A percentile compares a stretch with the other conserved stretches of the same genome.
phyloP scores from a whole-genome alignment of 2,329 filamentous ascomycete species.

The Cryphonectria carpinicola region DNA sequence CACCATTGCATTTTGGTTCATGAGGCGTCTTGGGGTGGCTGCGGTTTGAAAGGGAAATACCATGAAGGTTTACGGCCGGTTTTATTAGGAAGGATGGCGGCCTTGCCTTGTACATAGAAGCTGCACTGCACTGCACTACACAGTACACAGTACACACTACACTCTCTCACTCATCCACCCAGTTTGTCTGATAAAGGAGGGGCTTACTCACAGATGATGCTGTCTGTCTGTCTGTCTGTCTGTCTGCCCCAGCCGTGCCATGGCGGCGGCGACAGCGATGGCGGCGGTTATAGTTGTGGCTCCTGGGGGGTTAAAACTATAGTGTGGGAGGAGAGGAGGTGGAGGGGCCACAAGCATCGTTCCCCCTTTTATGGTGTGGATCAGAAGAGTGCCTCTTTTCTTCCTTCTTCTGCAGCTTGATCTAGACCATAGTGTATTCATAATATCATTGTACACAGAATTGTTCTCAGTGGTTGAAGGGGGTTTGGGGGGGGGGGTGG shows the following conservation, averaged over 20 bases:
- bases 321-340: background rate
- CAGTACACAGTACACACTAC: background rate
- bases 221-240: background rate
- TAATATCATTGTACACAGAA: background rate
- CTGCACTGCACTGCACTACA: background rate
- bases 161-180: background rate
- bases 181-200: background rate
- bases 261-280: background rate
- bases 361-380: conserved; percentile 1
- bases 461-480: background rate
- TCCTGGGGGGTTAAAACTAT: background rate
- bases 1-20: conserved; percentile 26
- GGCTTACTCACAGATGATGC: background rate
- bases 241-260: background rate
- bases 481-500: too few species aligned
- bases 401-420: conserved; percentile 1
- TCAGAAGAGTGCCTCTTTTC: conserved; percentile 1
- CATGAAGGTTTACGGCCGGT: conserved; percentile 21
- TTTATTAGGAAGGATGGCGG: background rate
- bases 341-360: background rate
- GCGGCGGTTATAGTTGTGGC: background rate
- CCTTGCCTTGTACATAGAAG: conserved; percentile 4
- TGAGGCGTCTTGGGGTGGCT: conserved; percentile 24
- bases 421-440: conserved; percentile 10
- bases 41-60: conserved; percentile 27